Conservation (phyloP, 2,329 filamentous ascomycete species). For the Fusarium hostae region DNA sequence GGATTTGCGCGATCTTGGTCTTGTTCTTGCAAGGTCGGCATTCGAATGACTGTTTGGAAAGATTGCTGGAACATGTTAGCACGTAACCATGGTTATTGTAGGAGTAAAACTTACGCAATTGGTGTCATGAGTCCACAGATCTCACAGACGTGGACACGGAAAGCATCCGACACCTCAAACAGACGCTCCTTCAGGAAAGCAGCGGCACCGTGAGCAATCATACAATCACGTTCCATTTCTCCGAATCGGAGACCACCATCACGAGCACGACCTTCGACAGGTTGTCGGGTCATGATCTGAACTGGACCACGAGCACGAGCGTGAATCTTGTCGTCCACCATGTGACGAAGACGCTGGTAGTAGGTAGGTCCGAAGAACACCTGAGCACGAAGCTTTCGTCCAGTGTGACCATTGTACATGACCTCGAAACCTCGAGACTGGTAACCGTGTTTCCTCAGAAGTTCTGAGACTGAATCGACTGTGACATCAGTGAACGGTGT, state of each 20-base stretch:
- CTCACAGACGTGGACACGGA: conserved; percentile 97
- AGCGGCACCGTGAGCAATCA: conserved; percentile 99
- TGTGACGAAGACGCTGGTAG: conserved; percentile 97
- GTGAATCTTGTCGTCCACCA: conserved; percentile 99
- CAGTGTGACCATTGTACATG: conserved; percentile 99
- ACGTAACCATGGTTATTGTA: not conserved
- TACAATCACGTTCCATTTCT: conserved; percentile 99
- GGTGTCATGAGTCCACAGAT: conserved; percentile 99
- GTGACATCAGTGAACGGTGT: conserved; percentile 98
- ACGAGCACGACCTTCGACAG: conserved; percentile 96
- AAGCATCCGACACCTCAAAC: conserved; percentile 97
- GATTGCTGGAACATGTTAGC: conserved; percentile 71
- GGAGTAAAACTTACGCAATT: conserved; percentile 82
- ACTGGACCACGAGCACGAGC: conserved; percentile 96
- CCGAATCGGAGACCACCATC: conserved; percentile 99
- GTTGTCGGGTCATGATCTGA: conserved; percentile 96
- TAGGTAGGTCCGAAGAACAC: conserved; percentile 98
- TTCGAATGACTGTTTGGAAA: conserved; percentile 95
- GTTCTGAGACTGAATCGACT: conserved; percentile 88
- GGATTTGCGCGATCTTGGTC: conserved; percentile 96
- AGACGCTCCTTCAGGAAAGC: conserved; percentile 97
- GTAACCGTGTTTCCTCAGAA: conserved; percentile 90
- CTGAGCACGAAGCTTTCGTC: conserved; percentile 90
- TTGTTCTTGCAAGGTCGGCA: conserved; percentile 99
- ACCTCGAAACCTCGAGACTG: conserved; percentile 97